phyloP scores from a whole-genome alignment of 805 yeast genomes.

The Yueomyces sp. region DNA sequence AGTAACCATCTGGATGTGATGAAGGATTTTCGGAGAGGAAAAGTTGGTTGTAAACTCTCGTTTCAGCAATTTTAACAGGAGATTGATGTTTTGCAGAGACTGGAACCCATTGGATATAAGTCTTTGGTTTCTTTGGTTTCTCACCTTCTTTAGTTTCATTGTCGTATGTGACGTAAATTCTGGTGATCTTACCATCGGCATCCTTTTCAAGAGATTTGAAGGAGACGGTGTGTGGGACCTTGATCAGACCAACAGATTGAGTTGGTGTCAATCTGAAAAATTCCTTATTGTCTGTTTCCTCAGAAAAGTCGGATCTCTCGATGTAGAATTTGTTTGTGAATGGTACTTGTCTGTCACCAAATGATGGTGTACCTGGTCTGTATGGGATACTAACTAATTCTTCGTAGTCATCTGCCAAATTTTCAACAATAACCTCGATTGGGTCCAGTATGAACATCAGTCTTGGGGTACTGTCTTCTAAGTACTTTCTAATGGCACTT shows the following conservation, averaged over 20 bases:
- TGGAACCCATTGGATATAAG: slow-evolving; percentile 95
- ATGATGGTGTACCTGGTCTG: slow-evolving; percentile 71
- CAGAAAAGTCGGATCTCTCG: slow-evolving; percentile 80
- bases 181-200: slow-evolving; percentile 44
- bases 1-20: slow-evolving; percentile 75
- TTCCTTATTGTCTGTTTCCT: slow-evolving; percentile 39
- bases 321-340: slow-evolving; percentile 71
- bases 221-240: slow-evolving; percentile 72
- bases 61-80: slow-evolving; percentile 56
- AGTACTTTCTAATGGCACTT: slow-evolving; percentile 69
- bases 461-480: slow-evolving; percentile 88
- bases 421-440: slow-evolving; percentile 67
- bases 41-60: slow-evolving; percentile 75
- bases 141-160: slow-evolving; percentile 32
- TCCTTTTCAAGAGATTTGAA: slow-evolving; percentile 53
- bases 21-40: slow-evolving; percentile 88
- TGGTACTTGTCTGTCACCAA: slow-evolving; percentile 64
- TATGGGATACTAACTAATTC: slow-evolving; percentile 70
- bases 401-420: slow-evolving; percentile 60
- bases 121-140: slow-evolving; percentile 69
- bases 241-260: slow-evolving; percentile 89
- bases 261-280: slow-evolving; percentile 90
- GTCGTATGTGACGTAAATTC: slow-evolving; percentile 71
- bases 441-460: slow-evolving; percentile 89
- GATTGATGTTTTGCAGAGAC: slow-evolving; percentile 44